These are phyloP conservation scores for Aegle marmelos DNA, from an alignment of 345 rosid genomes.

Conservation along the genomic window DNA sequence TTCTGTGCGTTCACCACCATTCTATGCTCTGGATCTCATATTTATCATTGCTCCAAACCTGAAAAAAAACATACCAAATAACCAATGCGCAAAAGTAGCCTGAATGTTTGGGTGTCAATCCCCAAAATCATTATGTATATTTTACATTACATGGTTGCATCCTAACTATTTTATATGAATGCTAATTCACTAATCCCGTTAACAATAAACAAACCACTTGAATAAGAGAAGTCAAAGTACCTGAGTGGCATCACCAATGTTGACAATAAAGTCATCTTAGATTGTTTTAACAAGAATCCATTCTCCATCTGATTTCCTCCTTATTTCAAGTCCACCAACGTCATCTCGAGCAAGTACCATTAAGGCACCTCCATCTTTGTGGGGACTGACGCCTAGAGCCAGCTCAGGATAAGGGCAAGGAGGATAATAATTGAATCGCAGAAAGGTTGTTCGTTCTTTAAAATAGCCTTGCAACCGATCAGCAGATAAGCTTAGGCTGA, in stretches of 20 bases:
- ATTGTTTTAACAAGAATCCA: slow-evolving; percentile 65
- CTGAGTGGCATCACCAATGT: slow-evolving; percentile 65
- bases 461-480: slow-evolving; percentile 51
- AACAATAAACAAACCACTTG: neutral
- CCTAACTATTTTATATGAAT: neutral
- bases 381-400: slow-evolving; percentile 85
- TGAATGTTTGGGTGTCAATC: neutral
- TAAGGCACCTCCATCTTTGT: slow-evolving; percentile 76
- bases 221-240: slow-evolving; percentile 33
- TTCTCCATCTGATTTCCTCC: slow-evolving; percentile 62
- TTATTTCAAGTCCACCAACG: slow-evolving; percentile 79
- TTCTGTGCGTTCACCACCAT: slow-evolving; percentile 49
- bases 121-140: neutral
- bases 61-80: slow-evolving; percentile 2
- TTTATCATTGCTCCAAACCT: slow-evolving; percentile 66
- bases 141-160: neutral
- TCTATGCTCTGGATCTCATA: slow-evolving; percentile 65
- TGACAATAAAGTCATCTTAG: slow-evolving; percentile 60
- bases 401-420: slow-evolving; percentile 78
- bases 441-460: slow-evolving; percentile 56
- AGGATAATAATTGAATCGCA: slow-evolving; percentile 74
- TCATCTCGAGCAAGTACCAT: slow-evolving; percentile 74
- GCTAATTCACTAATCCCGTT: neutral
- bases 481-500: slow-evolving; percentile 61
- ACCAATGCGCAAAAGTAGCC: neutral